These are phyloP conservation scores for Nissolia schottii DNA, from an alignment of 306 rosid genomes.

Conservation along the genomic window DNA sequence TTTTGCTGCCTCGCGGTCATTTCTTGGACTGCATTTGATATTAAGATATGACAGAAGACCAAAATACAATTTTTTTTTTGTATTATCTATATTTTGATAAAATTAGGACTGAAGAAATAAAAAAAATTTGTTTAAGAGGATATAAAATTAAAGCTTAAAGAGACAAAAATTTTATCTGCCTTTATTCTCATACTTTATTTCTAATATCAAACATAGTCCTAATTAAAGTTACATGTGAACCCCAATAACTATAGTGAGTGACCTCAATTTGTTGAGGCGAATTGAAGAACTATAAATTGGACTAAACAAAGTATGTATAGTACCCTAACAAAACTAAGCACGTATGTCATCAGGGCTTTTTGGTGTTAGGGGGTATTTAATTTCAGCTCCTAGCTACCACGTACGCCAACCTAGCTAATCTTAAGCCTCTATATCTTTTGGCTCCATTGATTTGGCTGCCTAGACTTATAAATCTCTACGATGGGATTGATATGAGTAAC, in stretches of 20 bases:
- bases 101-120: too few relatives aligned
- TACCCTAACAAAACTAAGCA: neutral
- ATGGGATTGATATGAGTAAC: slow-evolving; percentile 14
- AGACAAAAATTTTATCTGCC: too few relatives aligned
- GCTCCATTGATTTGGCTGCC: neutral
- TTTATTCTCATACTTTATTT: too few relatives aligned
- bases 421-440: slow-evolving; percentile 8
- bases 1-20: neutral
- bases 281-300: neutral
- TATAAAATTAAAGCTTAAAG: too few relatives aligned
- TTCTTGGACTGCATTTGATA: neutral
- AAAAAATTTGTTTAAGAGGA: too few relatives aligned
- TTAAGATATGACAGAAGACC: too few relatives aligned
- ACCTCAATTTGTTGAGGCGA: slow-evolving; percentile 5
- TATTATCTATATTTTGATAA: too few relatives aligned
- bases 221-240: neutral
- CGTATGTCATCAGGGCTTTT: neutral
- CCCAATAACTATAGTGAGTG: slow-evolving; percentile 8
- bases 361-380: neutral
- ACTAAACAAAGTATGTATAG: neutral
- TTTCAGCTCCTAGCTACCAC: too few relatives aligned
- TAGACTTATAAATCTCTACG: neutral
- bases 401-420: neutral
- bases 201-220: too few relatives aligned
- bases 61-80: too few relatives aligned